Conservation (phyloP, 225 moss, liverwort and hornwort species). For the Physcomitrium patens region DNA sequence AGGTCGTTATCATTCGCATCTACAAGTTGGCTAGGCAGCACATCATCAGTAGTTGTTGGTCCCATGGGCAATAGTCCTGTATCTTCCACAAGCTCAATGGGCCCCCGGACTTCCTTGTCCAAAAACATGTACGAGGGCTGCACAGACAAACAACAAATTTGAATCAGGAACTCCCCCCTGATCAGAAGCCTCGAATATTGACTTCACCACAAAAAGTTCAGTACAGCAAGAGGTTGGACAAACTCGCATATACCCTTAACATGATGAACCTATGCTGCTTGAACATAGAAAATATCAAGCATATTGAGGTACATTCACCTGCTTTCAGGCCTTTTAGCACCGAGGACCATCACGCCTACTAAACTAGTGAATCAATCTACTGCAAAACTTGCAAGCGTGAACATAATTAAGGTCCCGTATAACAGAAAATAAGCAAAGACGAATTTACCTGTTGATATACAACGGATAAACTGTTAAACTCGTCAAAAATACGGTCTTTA, state of each 20-base stretch:
- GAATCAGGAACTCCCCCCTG: conserved; percentile 10
- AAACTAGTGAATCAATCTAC: conserved; percentile 14
- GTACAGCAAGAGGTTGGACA: conserved; percentile 2
- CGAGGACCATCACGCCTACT: not conserved
- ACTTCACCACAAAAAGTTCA: not conserved
- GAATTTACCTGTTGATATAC: conserved; percentile 68
- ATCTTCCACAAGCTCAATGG: conserved; percentile 82
- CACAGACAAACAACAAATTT: conserved; percentile 28
- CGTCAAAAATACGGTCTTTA: conserved; percentile 96
- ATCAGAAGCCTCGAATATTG: conserved; percentile 18
- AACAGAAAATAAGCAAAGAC: conserved; percentile 2
- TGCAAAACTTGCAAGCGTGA: conserved; percentile 7
- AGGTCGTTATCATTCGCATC: conserved; percentile 87
- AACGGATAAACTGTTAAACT: conserved; percentile 94
- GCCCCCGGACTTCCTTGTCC: conserved; percentile 91
- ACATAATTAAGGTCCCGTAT: not conserved
- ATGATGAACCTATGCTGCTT: conserved; percentile 4
- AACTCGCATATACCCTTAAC: not conserved
- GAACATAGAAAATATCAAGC: conserved; percentile 25
- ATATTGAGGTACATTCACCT: conserved; percentile 15
- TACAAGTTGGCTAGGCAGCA: conserved; percentile 69
- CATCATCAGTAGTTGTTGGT: conserved; percentile 66
- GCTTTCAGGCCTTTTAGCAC: not conserved
- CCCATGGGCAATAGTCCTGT: conserved; percentile 70
- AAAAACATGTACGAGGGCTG: conserved; percentile 99